phyloP scores from a whole-genome alignment of 805 yeast genomes.

The Candida ulmi region DNA sequence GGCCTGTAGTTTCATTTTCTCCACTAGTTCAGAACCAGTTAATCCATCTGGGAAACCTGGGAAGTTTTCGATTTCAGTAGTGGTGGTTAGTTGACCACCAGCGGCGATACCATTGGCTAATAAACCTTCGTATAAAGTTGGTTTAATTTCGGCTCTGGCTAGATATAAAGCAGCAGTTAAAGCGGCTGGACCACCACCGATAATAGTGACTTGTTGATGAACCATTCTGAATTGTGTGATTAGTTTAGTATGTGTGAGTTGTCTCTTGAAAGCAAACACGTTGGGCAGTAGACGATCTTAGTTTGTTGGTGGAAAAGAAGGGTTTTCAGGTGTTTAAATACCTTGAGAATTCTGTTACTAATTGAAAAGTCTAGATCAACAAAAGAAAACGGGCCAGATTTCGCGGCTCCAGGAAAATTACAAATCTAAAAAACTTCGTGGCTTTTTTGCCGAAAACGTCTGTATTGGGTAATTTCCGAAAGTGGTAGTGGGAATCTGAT shows the following conservation, averaged over 20 bases:
- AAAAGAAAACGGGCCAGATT: background rate
- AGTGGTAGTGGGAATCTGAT: no score
- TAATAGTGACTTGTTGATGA: conserved; percentile 79
- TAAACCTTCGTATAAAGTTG: conserved; percentile 92
- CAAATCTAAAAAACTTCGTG: no score
- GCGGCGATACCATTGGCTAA: conserved; percentile 96
- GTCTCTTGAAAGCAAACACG: background rate
- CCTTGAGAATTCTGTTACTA: background rate
- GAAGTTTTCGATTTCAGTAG: conserved; percentile 97
- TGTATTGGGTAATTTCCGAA: no score
- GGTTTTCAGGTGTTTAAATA: background rate
- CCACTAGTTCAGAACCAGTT: conserved; percentile 86
- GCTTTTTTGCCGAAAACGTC: no score
- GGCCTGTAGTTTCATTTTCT: conserved; percentile 87
- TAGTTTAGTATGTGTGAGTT: background rate
- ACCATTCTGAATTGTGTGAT: conserved; percentile 47
- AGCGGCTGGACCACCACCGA: conserved; percentile 99
- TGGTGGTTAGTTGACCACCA: conserved; percentile 98
- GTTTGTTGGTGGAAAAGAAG: background rate
- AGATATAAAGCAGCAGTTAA: conserved; percentile 98
- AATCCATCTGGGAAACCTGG: conserved; percentile 98
- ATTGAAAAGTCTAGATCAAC: background rate
- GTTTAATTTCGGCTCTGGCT: conserved; percentile 94
- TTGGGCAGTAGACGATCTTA: background rate
- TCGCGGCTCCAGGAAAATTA: background rate